Base-by-base conservation (phyloP, 352 stramenopile genomes). In the Saprolegnia parasitica region DNA sequence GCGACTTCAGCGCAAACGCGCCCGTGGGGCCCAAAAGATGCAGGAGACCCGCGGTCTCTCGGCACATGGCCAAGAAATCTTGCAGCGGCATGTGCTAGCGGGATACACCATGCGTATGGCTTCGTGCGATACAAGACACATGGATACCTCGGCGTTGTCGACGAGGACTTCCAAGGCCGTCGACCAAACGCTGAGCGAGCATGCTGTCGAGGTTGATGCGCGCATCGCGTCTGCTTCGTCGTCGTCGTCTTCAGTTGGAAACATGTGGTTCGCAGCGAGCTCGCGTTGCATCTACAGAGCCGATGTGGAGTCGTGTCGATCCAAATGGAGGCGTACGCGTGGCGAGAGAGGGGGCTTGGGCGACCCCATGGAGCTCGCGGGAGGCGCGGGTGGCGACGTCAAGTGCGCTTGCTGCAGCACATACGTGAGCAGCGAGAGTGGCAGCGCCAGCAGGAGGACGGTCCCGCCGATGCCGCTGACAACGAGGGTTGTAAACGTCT, bases 61-160 rank as follows among this genome's bases (percentile, higher is more conserved):
- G 18, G 37, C 21, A 40, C 58, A 67, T 67, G 35, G 24, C 35
- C 37, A 67, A 29, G 6, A 67, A 67, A 24, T 67, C 58, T n/a
- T 67, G 58, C 40, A 67, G 40, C 6, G 58, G 58, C 58, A 67
- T 67, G 1, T 67, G 42, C 42, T 49, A 49, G 8, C 42, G 42
- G 3, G 18, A 46, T 8, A 15, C 39, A 46, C 39, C 39, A 46
- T 15, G 39, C 15, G 8, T 15, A 46, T 15, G 39, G 15, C 8
- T 46, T 8, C 39, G 8, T 46, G 8, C 39, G 39, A 15, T 46
- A 15, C 3, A n/a, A n/a, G 42, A 49, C 42, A 49, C 13, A 49
- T 35, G 2, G 5, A 35, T 35, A 35, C 58, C 1, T 40, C n/a
- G 20, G 58, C 37, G 8, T 23, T 23, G 21, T 67, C 58, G 21